phyloP scores from a whole-genome alignment of 352 stramenopile genomes.

The Aphanomyces stellatus region DNA sequence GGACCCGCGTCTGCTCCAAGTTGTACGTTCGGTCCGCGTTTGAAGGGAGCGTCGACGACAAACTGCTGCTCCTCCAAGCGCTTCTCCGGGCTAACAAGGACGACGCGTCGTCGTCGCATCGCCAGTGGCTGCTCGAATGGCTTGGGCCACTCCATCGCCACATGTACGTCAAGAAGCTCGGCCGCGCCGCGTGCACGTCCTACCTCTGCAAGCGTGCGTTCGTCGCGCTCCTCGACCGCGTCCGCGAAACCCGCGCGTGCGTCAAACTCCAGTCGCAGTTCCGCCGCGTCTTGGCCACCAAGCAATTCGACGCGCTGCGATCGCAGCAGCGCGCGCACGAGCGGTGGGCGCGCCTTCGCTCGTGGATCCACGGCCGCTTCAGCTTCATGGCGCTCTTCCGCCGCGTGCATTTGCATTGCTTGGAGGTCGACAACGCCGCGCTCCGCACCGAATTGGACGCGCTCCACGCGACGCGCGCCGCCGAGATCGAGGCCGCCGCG shows the following conservation, averaged over 20 bases:
- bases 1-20: conserved; percentile 32
- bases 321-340: conserved; percentile 47
- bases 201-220: conserved; percentile 72
- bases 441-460: background rate
- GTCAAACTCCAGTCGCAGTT: conserved; percentile 55
- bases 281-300: conserved; percentile 30
- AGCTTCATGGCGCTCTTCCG: background rate
- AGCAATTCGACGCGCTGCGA: conserved; percentile 55
- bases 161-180: conserved; percentile 78
- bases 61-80: conserved; percentile 72
- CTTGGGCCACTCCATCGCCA: conserved; percentile 63
- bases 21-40: conserved; percentile 65
- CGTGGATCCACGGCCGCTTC: background rate
- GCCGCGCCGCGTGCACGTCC: conserved; percentile 64
- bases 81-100: conserved; percentile 55
- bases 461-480: background rate
- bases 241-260: conserved; percentile 49
- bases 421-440: background rate
- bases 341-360: conserved; percentile 36
- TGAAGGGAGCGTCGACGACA: conserved; percentile 66
- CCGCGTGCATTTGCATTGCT: background rate
- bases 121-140: conserved; percentile 78
- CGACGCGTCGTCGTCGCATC: conserved; percentile 43
- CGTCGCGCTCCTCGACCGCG: conserved; percentile 56
- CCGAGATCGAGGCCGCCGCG: background rate